phyloP scores from a whole-genome alignment of 345 rosid genomes.

The Hibiscus syriacus region DNA sequence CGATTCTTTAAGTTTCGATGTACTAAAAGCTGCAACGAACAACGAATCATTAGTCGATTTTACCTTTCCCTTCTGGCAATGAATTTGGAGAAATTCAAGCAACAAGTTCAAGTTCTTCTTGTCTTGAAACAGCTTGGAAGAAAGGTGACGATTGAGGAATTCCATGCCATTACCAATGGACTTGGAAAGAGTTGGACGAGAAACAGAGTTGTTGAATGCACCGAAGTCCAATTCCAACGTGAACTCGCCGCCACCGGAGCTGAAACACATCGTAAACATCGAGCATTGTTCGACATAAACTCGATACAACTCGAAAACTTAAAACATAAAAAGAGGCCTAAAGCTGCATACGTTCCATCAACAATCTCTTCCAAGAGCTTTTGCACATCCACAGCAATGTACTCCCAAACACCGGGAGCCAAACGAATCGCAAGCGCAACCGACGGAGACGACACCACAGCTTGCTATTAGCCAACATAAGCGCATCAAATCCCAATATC shows the following conservation, averaged over 20 bases:
- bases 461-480: constrained; percentile 47
- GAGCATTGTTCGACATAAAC: neutral
- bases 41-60: no score
- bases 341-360: constrained; percentile 54
- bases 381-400: constrained; percentile 64
- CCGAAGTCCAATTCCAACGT: constrained; percentile 90
- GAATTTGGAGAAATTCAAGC: constrained; percentile 73
- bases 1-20: neutral
- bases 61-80: constrained; percentile 80
- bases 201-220: constrained; percentile 76
- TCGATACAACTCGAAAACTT: neutral
- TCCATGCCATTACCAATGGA: constrained; percentile 93
- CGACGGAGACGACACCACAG: constrained; percentile 75
- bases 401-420: constrained; percentile 95
- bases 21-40: neutral
- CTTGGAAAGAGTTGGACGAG: constrained; percentile 79
- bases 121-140: constrained; percentile 88
- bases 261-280: constrained; percentile 12
- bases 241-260: constrained; percentile 65
- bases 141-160: constrained; percentile 95
- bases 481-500: neutral
- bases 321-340: neutral
- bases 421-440: constrained; percentile 88
- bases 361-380: constrained; percentile 95
- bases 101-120: constrained; percentile 86